These are phyloP conservation scores for Purpureocillium lavendulum DNA, from an alignment of 2,329 filamentous ascomycete genomes.

Conservation along the genomic window DNA sequence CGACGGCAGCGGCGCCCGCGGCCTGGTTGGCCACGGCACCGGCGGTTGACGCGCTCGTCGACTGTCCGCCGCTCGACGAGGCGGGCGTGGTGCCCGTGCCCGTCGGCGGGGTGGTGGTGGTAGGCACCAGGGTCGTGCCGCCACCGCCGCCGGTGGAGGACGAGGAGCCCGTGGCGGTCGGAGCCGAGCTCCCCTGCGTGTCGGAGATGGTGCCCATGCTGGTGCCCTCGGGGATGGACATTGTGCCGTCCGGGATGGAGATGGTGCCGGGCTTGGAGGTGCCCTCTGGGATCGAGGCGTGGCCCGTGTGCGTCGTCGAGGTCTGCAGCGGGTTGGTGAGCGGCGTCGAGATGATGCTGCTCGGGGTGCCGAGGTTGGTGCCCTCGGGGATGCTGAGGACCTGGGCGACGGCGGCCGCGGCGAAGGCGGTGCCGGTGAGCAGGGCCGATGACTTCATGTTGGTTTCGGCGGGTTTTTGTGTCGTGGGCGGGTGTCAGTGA, in stretches of 20 bases:
- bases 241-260: not conserved
- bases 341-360: not conserved
- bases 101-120: too few species aligned
- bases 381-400: constrained; percentile 9
- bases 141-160: too few species aligned
- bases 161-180: not conserved
- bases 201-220: not conserved
- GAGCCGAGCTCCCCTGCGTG: not conserved
- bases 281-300: not conserved
- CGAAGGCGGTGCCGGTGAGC: not conserved
- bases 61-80: constrained; percentile 6
- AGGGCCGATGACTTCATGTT: not conserved
- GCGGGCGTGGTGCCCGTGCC: not conserved
- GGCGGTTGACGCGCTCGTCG: constrained; percentile 11
- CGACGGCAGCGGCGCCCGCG: constrained; percentile 17
- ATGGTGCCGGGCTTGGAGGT: not conserved
- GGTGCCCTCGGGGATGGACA: not conserved
- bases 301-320: constrained; percentile 1
- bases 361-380: constrained; percentile 62
- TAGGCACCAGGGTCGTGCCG: not conserved
- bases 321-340: constrained; percentile 2
- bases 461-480: not conserved
- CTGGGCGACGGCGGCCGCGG: not conserved
- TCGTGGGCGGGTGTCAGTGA: too few species aligned
- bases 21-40: constrained; percentile 20